Evolutionary conservation across 2,329 filamentous ascomycete species (phyloP), one percentile per base, ranked within the genome.

Genomic region (Colletotrichum simmondsii): DNA sequence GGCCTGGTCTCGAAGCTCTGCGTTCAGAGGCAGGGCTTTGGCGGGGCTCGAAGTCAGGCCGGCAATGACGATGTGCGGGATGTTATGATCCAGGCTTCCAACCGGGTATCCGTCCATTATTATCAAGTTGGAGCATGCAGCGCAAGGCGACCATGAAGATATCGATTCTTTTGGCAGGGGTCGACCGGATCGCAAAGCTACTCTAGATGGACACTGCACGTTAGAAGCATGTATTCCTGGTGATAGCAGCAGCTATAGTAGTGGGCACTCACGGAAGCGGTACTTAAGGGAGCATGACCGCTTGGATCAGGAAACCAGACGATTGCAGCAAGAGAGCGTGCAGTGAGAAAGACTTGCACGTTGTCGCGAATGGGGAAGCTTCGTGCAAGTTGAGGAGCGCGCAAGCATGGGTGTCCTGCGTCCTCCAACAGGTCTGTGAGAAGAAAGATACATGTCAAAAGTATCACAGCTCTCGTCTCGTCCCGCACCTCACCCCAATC

Each of bases 31-130:
- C 71, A 85, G 81, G 75, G 85, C 79, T 75, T 86, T 76, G 30
- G 80, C 77, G 82, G 84, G 57, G 72, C 77, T 76, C 80, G 80
- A 79, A 83, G 80, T 74, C 5, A 98, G 88, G 14, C 96, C 97
- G 49, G 95, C 95, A 42, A 97, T 89, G 59, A 97, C 86, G 74
- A 98, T 85, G 70, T 98, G 88, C 46, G 96, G 96, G 78, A 97
- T 88, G 83, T 97, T 97, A 84, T 97, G 95, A 81, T 92, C 91
- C 81, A 97, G 87, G 85, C 95, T 97, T 82, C 92, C 93, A 71
- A 85, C 81, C 67, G 94, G 93, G 83, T 95, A 96, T 78, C 90
- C 93, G 83, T 97, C 93, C 94, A 97, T 97, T 75, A 77, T 79
- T 56, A 22, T 32, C 28, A 32, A 19, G 22, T 54, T 57, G 53